Evolutionary conservation across 2,329 filamentous ascomycete species (phyloP).

Genomic region (Volutella citrinella): DNA sequence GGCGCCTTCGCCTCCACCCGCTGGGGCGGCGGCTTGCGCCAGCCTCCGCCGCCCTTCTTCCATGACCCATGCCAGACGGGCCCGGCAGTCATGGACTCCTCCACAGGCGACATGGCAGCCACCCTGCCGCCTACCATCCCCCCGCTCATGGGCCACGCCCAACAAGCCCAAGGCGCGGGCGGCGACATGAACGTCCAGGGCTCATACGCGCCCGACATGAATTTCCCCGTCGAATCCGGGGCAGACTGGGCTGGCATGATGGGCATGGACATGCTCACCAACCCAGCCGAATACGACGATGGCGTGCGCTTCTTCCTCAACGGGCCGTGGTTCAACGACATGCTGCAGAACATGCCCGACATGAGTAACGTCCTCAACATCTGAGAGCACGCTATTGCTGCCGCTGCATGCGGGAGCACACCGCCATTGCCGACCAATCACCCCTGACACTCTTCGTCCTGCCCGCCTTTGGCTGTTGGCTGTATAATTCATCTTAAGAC

Average conservation of each 20-base stretch:
- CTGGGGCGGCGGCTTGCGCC: conserved; percentile 20
- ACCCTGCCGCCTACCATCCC: conserved; percentile 25
- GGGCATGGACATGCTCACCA: too few relatives aligned
- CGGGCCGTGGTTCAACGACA: conserved; percentile 39
- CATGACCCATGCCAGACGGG: conserved; percentile 23
- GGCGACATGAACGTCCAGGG: conserved; percentile 5
- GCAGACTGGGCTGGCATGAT: conserved; percentile 23
- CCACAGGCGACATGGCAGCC: conserved; percentile 20
- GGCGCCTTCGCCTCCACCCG: conserved; percentile 16
- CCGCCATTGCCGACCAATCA: too few relatives aligned
- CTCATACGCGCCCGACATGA: conserved; percentile 15
- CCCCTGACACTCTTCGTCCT: neutral
- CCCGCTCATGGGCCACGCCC: conserved; percentile 10
- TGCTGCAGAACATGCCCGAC: conserved; percentile 34
- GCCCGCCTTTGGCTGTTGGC: too few relatives aligned
- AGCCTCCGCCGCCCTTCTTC: conserved; percentile 35
- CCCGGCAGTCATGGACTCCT: conserved; percentile 6
- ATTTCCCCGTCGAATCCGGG: conserved; percentile 24
- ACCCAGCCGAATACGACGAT: conserved; percentile 31
- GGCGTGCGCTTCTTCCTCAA: conserved; percentile 35
- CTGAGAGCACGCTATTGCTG: too few relatives aligned
- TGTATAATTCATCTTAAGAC: too few relatives aligned
- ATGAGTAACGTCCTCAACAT: conserved; percentile 32
- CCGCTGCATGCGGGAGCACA: too few relatives aligned
- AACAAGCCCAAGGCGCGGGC: too few relatives aligned